A percentile compares a stretch with the other conserved stretches of the same genome.
phyloP scores from a whole-genome alignment of 2,329 filamentous ascomycete genomes.

The Trichoderma afroharzianum region DNA sequence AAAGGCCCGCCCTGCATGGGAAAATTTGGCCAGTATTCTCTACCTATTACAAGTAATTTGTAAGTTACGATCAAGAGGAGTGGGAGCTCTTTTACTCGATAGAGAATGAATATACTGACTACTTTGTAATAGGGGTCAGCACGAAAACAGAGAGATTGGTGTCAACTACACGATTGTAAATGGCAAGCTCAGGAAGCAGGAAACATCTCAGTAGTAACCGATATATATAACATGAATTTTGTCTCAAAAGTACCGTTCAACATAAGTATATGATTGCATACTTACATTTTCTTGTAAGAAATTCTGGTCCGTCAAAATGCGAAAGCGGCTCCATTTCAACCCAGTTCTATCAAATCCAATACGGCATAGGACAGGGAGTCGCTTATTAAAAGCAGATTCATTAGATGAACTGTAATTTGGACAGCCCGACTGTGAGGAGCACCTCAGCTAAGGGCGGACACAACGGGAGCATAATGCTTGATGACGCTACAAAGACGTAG shows the following conservation, averaged over 20 bases:
- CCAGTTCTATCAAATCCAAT: too few species aligned
- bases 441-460: too few species aligned
- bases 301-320: not conserved
- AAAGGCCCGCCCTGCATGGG: constrained; percentile 5
- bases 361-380: too few species aligned
- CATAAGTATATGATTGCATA: not conserved
- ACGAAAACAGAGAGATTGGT: not conserved
- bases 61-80: not conserved
- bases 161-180: not conserved
- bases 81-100: not conserved
- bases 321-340: not conserved
- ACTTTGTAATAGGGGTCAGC: not conserved
- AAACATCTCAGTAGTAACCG: not conserved
- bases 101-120: not conserved
- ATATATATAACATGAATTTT: not conserved
- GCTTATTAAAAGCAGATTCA: too few species aligned
- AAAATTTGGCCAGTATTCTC: not conserved
- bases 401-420: too few species aligned
- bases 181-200: not conserved
- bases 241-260: not conserved
- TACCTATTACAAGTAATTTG: not conserved
- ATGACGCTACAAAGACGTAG: not conserved
- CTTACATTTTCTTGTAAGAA: too few species aligned
- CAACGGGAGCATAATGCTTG: not conserved
- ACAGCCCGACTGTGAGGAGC: too few species aligned